Conservation (phyloP, 257 asterid genomes). For the Striga asiatica region DNA sequence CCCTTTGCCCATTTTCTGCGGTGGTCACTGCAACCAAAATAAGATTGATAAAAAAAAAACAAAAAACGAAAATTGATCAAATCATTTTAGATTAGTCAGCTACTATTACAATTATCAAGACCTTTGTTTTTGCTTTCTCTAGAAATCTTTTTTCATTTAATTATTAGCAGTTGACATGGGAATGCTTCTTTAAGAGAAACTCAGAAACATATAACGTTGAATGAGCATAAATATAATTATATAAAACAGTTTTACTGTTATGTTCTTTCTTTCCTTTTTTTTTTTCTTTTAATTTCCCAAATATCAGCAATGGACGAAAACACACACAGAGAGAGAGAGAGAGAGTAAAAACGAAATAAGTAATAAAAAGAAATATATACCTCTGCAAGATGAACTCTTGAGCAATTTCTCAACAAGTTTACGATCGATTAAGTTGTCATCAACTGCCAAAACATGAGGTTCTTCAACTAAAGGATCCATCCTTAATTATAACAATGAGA, state of each 20-base stretch:
- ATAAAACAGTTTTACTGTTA: no score
- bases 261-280: no score
- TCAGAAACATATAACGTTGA: neutral
- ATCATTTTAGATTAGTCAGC: no score
- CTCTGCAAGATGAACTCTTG: conserved; percentile 55
- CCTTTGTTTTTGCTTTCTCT: no score
- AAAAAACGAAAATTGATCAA: no score
- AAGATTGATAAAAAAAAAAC: neutral
- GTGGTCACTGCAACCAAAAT: conserved; percentile 41
- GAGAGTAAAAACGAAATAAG: neutral
- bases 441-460: conserved; percentile 60
- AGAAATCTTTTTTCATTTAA: no score
- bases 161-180: no score
- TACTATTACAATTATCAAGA: no score
- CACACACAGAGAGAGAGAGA: neutral
- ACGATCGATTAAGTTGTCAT: conserved; percentile 51
- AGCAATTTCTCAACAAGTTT: conserved; percentile 48
- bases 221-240: no score
- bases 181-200: neutral
- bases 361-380: conserved; percentile 11
- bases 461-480: conserved; percentile 24
- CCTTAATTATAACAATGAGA: neutral
- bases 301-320: no score
- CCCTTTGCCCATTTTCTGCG: conserved; percentile 50
- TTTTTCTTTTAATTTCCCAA: no score